A percentile compares a stretch with the other conserved stretches of the same genome.
Conservation (phyloP, 306 rosid genomes). For the Quercus gilva region DNA sequence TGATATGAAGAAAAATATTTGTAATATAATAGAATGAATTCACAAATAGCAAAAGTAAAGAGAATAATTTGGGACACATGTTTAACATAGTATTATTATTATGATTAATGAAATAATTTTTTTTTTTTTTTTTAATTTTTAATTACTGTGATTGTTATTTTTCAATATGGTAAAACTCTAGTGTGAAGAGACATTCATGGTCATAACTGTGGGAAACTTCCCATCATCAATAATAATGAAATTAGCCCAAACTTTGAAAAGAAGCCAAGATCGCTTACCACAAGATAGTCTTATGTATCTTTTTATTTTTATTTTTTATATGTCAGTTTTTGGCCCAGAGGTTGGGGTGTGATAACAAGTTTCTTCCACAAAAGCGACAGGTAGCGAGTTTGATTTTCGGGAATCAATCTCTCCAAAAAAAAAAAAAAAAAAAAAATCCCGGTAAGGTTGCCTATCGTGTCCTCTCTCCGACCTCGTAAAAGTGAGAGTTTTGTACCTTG, state of each 20-base stretch:
- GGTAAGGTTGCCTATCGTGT: no score
- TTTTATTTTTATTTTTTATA: neutral
- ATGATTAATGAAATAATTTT: neutral
- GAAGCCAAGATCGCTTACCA: neutral
- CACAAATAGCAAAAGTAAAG: neutral
- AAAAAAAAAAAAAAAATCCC: no score
- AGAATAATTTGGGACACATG: neutral
- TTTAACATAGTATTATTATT: neutral
- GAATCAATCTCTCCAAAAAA: no score
- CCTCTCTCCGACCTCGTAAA: no score
- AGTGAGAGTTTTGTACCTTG: no score
- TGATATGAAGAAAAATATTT: neutral
- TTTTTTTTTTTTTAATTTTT: neutral
- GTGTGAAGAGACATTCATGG: neutral
- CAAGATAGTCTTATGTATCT: neutral
- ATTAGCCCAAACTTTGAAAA: neutral
- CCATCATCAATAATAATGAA: neutral
- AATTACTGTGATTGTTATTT: neutral
- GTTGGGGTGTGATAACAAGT: no score
- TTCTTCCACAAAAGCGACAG: no score
- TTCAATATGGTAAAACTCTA: neutral
- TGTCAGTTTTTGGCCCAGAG: no score
- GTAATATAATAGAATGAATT: neutral
- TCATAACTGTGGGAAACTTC: neutral
- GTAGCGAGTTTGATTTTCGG: no score